Evolutionary conservation across 805 yeast genomes (phyloP).

Genomic region (Brettanomyces nanus): DNA sequence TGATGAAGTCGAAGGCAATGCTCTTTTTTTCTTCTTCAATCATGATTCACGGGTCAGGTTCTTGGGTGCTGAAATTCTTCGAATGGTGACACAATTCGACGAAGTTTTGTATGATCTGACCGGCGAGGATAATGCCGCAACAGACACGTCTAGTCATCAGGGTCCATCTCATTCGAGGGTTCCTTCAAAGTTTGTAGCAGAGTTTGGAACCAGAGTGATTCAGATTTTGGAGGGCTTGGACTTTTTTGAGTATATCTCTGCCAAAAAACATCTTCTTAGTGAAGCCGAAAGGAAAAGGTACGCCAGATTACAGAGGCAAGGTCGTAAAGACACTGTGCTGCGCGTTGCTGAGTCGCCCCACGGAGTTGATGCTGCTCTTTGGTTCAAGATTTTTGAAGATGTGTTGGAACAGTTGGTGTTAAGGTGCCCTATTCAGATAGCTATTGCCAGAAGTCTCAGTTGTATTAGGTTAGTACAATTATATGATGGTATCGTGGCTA

Average conservation of each 20-base stretch:
- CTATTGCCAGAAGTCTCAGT: conserved; percentile 83
- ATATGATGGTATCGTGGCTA: conserved; percentile 46
- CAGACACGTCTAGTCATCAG: background rate
- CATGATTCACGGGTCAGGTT: conserved; percentile 72
- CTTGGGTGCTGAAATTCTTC: conserved; percentile 65
- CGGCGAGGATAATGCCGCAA: conserved; percentile 6
- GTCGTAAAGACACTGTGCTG: conserved; percentile 59
- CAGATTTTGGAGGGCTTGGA: conserved; percentile 70
- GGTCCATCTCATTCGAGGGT: conserved; percentile 38
- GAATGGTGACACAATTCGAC: conserved; percentile 81
- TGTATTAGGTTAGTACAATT: conserved; percentile 84
- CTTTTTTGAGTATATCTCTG: conserved; percentile 52
- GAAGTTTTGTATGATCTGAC: conserved; percentile 56
- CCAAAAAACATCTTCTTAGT: conserved; percentile 43
- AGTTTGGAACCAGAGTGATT: conserved; percentile 66
- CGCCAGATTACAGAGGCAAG: conserved; percentile 46
- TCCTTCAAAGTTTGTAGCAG: conserved; percentile 69
- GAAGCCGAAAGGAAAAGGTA: conserved; percentile 75
- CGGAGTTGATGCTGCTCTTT: conserved; percentile 93
- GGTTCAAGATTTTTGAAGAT: conserved; percentile 84
- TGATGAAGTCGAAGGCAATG: conserved; percentile 95
- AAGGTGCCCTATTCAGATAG: conserved; percentile 87
- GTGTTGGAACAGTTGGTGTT: conserved; percentile 65
- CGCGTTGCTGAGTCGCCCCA: conserved; percentile 83
- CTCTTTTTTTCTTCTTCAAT: conserved; percentile 82